These are phyloP conservation scores for Ulmus americana DNA, from an alignment of 331 rosid species.

Conservation along the genomic window DNA sequence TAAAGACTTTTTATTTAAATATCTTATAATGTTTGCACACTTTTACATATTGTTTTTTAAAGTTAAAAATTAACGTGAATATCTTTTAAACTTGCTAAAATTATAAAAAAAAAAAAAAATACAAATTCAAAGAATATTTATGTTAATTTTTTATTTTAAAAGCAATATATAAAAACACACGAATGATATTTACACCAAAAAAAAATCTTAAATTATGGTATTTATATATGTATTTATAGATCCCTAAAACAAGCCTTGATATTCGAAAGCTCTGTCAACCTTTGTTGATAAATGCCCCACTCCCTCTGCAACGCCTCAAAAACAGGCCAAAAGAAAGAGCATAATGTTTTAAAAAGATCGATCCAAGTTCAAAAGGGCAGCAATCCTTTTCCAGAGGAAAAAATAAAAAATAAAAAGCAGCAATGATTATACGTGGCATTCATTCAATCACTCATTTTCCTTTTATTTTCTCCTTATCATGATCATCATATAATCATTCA, in stretches of 20 bases:
- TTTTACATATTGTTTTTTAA: no score
- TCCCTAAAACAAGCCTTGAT: slow-evolving; percentile 1
- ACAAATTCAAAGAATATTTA: not conserved
- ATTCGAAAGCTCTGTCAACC: not conserved
- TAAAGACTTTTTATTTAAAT: no score
- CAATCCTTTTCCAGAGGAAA: no score
- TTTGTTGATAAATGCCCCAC: not conserved
- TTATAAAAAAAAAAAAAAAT: not conserved
- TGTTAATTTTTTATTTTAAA: not conserved
- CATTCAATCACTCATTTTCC: not conserved
- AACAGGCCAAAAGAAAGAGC: not conserved
- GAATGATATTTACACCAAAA: not conserved
- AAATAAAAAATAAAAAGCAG: not conserved
- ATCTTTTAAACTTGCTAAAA: not conserved
- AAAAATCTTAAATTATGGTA: not conserved
- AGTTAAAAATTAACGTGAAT: not conserved
- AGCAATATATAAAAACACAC: not conserved
- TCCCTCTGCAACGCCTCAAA: not conserved
- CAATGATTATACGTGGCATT: not conserved
- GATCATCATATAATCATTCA: not conserved
- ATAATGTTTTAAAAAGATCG: not conserved
- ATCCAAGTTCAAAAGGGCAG: not conserved
- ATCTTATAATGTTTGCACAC: no score
- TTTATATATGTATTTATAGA: not conserved
- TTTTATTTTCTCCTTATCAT: not conserved